A percentile compares a stretch with the other conserved stretches of the same genome.
Conservation (phyloP, 768 basidiomycete species). For the Cyclocybe aegerita region DNA sequence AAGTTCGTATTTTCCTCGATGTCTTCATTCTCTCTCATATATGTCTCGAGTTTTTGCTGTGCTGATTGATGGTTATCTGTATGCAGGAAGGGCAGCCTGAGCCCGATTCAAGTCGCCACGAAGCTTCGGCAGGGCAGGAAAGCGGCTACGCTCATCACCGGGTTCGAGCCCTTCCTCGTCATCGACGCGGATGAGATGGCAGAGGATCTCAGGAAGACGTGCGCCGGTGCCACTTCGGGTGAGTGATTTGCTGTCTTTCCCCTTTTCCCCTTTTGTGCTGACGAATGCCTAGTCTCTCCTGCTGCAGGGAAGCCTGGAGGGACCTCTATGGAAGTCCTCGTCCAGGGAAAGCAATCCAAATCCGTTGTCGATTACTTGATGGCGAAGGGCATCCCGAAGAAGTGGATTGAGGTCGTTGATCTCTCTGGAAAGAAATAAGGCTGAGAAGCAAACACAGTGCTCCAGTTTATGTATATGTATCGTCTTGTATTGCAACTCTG, state of each 20-base stretch:
- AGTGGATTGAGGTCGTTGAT: constrained; percentile 69
- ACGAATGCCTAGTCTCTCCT: constrained; percentile 48
- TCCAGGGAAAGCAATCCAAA: constrained; percentile 82
- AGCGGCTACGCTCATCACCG: constrained; percentile 72
- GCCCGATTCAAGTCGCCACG: constrained; percentile 65
- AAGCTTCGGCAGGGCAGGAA: constrained; percentile 81
- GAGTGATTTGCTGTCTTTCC: constrained; percentile 16
- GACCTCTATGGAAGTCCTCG: constrained; percentile 66
- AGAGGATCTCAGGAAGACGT: constrained; percentile 73
- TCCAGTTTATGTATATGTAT: too few relatives aligned
- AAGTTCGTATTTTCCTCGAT: constrained; percentile 46
- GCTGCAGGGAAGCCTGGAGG: constrained; percentile 51
- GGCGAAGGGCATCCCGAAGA: constrained; percentile 74
- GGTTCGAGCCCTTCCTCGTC: constrained; percentile 74
- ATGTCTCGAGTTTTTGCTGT: not conserved
- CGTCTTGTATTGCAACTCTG: too few relatives aligned
- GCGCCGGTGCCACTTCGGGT: constrained; percentile 79
- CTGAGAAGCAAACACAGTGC: too few relatives aligned
- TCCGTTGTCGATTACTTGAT: constrained; percentile 66
- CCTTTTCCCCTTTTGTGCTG: not conserved
- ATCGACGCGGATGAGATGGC: constrained; percentile 71
- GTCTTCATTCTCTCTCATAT: not conserved
- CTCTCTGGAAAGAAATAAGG: constrained; percentile 46
- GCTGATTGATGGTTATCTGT: not conserved
- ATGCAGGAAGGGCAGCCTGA: constrained; percentile 72